phyloP scores from a whole-genome alignment of 2,329 filamentous ascomycete species.

The Stemphylium vesicarium region DNA sequence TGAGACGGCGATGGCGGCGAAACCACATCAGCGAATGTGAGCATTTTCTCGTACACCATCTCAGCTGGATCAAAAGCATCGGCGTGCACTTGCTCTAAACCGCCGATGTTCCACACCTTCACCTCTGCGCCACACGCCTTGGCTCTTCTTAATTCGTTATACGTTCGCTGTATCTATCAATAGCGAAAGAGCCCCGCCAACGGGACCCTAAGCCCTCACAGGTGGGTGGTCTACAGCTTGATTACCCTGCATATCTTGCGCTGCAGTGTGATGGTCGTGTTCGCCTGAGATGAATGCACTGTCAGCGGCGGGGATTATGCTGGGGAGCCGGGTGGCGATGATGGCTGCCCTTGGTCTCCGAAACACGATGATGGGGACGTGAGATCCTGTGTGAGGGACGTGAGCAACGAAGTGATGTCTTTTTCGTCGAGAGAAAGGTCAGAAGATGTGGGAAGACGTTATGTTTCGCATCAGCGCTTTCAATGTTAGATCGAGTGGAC shows the following conservation, averaged over 20 bases:
- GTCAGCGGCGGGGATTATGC: slow-evolving; percentile 11
- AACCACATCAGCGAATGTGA: slow-evolving; percentile 7
- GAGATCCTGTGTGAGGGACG: background rate
- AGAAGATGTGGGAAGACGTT: background rate
- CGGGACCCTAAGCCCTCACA: slow-evolving; percentile 2
- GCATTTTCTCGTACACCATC: slow-evolving; percentile 10
- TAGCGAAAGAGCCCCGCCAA: background rate
- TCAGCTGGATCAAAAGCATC: slow-evolving; percentile 10
- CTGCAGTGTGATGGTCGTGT: background rate
- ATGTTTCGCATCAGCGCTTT: background rate
- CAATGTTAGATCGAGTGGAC: background rate
- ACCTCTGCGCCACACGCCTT: slow-evolving; percentile 8
- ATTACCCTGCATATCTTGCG: background rate
- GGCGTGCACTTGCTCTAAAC: slow-evolving; percentile 3
- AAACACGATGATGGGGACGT: slow-evolving; percentile 1
- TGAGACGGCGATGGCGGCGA: slow-evolving; percentile 9
- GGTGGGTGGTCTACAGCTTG: background rate
- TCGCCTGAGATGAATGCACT: slow-evolving; percentile 3
- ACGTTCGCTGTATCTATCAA: slow-evolving; percentile 7
- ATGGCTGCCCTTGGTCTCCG: background rate
- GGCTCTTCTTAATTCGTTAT: background rate
- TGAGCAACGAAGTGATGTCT: background rate
- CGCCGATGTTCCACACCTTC: slow-evolving; percentile 13
- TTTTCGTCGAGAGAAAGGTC: background rate
- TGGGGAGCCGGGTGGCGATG: slow-evolving; percentile 12